Conservation (phyloP, 352 stramenopile genomes). For the Halophytophthora polymorphica region DNA sequence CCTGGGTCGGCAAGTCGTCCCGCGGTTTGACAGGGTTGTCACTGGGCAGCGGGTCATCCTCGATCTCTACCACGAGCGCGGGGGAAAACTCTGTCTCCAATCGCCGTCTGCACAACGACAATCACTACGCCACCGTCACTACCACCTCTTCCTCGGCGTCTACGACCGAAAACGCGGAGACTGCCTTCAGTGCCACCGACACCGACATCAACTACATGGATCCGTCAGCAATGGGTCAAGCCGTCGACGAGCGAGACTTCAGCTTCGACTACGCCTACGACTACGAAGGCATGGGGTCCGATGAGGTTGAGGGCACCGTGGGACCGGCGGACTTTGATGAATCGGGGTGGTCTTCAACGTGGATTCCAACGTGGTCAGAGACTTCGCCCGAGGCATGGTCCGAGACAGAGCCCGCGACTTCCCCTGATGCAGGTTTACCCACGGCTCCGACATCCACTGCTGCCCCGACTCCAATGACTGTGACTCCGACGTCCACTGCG, state of each 20-base stretch:
- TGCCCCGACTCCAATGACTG: conserved; percentile 6
- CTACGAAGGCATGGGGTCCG: conserved; percentile 5
- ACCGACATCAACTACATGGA: no score
- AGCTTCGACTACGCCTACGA: conserved; percentile 12
- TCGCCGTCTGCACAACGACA: no score
- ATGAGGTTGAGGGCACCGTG: conserved; percentile 20
- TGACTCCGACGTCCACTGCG: conserved; percentile 7
- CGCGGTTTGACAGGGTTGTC: conserved; percentile 21
- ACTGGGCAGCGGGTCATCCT: no score
- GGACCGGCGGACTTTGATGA: conserved; percentile 9
- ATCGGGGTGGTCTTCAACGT: background rate
- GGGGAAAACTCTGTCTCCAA: no score
- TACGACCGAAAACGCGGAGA: no score
- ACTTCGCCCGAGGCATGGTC: no score
- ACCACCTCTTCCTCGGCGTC: conserved; percentile 1
- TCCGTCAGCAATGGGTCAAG: no score
- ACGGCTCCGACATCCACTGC: conserved; percentile 6
- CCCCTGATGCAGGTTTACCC: conserved; percentile 2
- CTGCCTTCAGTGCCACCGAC: no score
- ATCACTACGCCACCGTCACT: no score
- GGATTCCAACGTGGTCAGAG: conserved; percentile 8
- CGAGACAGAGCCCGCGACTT: conserved; percentile 7
- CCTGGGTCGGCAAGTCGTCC: conserved; percentile 9
- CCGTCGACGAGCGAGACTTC: conserved; percentile 9
- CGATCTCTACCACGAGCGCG: no score